Evolutionary conservation across 78 protist species (phyloP).

Genomic region (Trichosphaerium sp.): DNA sequence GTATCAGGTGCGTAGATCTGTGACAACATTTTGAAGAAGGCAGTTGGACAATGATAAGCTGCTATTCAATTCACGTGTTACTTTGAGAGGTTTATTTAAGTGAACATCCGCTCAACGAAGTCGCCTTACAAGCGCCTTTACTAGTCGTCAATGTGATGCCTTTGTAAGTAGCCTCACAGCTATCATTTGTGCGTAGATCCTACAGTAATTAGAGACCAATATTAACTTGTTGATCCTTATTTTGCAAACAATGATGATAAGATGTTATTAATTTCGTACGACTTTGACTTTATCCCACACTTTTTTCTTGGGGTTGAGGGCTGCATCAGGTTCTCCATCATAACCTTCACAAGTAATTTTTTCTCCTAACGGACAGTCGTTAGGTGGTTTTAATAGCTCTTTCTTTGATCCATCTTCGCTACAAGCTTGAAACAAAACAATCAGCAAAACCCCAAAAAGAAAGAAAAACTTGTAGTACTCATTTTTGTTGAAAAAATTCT

Average conservation of each 20-base stretch:
- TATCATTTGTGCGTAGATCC: conserved; percentile 19
- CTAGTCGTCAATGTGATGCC: conserved; percentile 26
- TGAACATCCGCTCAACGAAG: conserved; percentile 10
- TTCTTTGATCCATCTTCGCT: neutral
- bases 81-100: conserved; percentile 36
- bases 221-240: no score
- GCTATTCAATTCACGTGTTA: no score
- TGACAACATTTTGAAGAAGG: no score
- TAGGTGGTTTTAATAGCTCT: no score
- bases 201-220: neutral
- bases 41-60: no score
- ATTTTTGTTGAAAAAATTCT: conserved; percentile 46
- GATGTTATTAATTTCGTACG: neutral
- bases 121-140: conserved; percentile 35
- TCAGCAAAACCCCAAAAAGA: conserved; percentile 31
- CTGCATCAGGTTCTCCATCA: conserved; percentile 51
- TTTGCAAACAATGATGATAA: conserved; percentile 6
- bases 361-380: conserved; percentile 58
- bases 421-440: neutral
- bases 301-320: conserved; percentile 32
- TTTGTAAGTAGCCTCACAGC: conserved; percentile 34
- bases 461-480: conserved; percentile 26
- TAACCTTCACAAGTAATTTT: conserved; percentile 23
- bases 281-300: conserved; percentile 11
- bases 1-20: no score